Base-by-base conservation (phyloP, 164 flowering plant genomes). In the Warburgia ugandensis region DNA sequence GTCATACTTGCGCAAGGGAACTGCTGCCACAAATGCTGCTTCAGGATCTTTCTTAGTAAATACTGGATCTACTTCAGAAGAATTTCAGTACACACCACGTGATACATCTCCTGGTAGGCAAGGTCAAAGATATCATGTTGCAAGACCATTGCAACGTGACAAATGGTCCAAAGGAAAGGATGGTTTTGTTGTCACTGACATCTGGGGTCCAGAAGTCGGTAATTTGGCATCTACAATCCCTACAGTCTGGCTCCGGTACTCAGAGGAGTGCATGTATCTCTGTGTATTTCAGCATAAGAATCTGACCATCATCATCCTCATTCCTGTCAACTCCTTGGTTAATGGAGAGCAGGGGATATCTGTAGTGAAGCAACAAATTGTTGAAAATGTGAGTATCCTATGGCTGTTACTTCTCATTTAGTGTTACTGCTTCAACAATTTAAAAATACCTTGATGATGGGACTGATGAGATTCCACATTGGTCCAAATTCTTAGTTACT, bases 161-260 rank as follows among this genome's bases (percentile, higher is more conserved):
- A 84, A 70, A 58, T 94, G 99, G 99, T 73, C 68, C 10, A 94
- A 70, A 70, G 96, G 83, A 60, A 86, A 86, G 62, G 99, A 86
- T 68, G 96, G 96, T 29, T 94, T 86, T 65, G 81, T 89, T 55
- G 71, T 68, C 17, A 77, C 94, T 54, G 86, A 86, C 61, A 71
- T 68, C 45, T 84, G 94, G 96, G 78, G 81, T 63, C 42, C 59
- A 20, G 92, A 81, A 33, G 62, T 56, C 56, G 77, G 72, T 45
- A 64, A 59, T 51, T 55, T 52, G 47, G 33, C 60, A 69, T 60
- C 68, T 63, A 56, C 73, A 25, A 70, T 70, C n/a, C 90, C 97
- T 43, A 81, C 82, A 39, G 59, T 89, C 31, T 86, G 73, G 80
- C 78, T 94, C 26, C 72, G 67, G 58, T 81, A 84, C 60, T 74